Percentiles rank a stretch among this genome's conserved stretches.
Evolutionary conservation across 345 rosid genomes (phyloP).

Genomic region (Eucalyptus sp.): DNA sequence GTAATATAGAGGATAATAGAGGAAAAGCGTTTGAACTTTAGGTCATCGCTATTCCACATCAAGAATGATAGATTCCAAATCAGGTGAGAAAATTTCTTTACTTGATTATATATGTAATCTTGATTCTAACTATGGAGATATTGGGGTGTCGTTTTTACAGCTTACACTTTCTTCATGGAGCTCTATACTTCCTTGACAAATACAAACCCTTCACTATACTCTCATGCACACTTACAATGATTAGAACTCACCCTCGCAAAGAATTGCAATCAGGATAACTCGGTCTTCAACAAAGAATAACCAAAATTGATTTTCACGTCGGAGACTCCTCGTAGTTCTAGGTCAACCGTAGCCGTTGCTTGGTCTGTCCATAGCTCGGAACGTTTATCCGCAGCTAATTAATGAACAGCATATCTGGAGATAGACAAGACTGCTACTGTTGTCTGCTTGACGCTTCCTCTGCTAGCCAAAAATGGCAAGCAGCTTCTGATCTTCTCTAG

Average conservation of each 20-base stretch:
- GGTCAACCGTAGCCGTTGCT: not conserved
- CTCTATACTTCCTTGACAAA: not conserved
- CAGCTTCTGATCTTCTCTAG: not conserved
- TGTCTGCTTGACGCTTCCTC: not conserved
- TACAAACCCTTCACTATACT: not conserved
- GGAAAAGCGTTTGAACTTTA: too few relatives aligned
- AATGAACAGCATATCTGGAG: not conserved
- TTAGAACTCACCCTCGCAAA: not conserved
- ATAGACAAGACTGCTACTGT: not conserved
- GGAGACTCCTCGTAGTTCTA: not conserved
- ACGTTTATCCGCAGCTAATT: not conserved
- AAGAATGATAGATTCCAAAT: too few relatives aligned
- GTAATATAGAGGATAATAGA: too few relatives aligned
- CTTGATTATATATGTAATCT: too few relatives aligned
- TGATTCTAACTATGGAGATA: too few relatives aligned
- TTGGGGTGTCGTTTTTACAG: too few relatives aligned
- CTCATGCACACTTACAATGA: not conserved
- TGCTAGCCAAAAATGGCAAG: not conserved
- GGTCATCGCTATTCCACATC: too few relatives aligned
- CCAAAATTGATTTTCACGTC: not conserved
- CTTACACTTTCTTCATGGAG: not conserved
- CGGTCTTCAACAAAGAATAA: not conserved
- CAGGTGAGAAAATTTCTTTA: too few relatives aligned
- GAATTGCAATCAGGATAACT: not conserved
- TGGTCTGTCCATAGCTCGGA: not conserved